phyloP scores from a whole-genome alignment of 1,284 basidiomycete genomes.

The Athelia psychrophila region DNA sequence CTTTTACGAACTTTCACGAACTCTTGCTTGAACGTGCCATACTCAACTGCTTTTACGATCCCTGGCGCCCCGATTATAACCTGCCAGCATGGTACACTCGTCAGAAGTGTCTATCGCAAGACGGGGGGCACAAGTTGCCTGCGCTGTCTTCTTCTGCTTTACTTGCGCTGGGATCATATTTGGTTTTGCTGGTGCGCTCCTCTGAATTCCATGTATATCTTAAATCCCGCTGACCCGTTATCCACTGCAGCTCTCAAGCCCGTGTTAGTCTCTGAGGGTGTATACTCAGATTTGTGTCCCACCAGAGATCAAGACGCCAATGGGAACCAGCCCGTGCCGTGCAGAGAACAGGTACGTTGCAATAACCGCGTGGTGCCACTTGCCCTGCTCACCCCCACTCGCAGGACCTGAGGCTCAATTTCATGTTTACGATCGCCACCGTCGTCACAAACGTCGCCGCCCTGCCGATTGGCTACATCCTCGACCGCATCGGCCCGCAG shows the following conservation, averaged over 20 bases:
- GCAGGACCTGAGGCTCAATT: neutral
- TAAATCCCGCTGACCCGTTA: neutral
- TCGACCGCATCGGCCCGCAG: neutral
- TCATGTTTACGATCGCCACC: slow-evolving; percentile 1
- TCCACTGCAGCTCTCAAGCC: neutral
- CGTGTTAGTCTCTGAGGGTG: neutral
- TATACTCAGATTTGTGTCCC: neutral
- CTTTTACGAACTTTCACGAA: no score
- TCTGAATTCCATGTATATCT: neutral
- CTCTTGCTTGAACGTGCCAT: no score
- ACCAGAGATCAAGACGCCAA: neutral
- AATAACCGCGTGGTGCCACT: no score
- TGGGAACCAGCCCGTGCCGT: neutral
- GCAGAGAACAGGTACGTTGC: neutral
- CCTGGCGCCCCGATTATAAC: neutral
- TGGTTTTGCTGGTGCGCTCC: neutral
- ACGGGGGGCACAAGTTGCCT: neutral
- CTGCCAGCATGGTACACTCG: neutral
- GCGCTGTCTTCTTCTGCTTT: neutral
- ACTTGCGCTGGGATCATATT: neutral
- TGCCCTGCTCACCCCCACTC: neutral
- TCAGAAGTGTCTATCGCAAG: neutral
- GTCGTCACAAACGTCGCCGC: neutral
- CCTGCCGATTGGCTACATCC: neutral
- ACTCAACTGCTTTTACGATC: no score